Base-by-base conservation (phyloP, 1,139 yeast genomes). In the Debaryomycetaceae sp. region DNA sequence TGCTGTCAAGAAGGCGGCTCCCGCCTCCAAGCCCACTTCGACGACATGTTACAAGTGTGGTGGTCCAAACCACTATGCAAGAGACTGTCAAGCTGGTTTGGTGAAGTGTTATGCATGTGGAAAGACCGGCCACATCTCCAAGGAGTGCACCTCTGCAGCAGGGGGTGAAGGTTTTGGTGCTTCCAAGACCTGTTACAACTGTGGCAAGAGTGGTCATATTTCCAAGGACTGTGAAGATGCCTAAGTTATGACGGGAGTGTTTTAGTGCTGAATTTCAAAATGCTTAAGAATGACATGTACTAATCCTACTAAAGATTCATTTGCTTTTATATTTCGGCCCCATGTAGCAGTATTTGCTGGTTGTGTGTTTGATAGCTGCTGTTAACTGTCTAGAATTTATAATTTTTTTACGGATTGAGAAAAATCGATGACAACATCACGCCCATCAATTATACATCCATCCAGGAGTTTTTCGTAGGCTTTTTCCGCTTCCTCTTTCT, bases 91-190 rank as follows among this genome's bases (percentile, higher is more conserved):
- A 68, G 90, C 89, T 50, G 76, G 79, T 54, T 62, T 58, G 47
- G 81, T 84, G 65, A 87, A 87, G 69, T 90, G 97, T 71, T 90
- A 87, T 76, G 87, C 95, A 48, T 90, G 97, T 70, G 96, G 97
- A 57, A 84, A 85, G 68, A 75, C 80, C 53, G 97, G 97, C 45
- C 97, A 90, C 73, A 78, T 89, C 58, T 84, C 95, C 53, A 87
- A 82, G 68, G 96, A 87, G 55, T 90, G 97, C 70, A 69, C 80
- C 55, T 69, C 80, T 44, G 63, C 69, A 44, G 54, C 72, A 46
- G 71, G 68, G 43, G 77, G 74, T 48, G 65, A 68, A 23, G 59
- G 60, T 43, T 60, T 58, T 53, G 61, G 54, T 50, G 59, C 66
- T 47, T 68, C 75, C 56, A 80, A 80, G 65, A 61, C 76, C 50